These are phyloP conservation scores for Boletus sensibilis DNA, from an alignment of 768 basidiomycete genomes.

Conservation along the genomic window DNA sequence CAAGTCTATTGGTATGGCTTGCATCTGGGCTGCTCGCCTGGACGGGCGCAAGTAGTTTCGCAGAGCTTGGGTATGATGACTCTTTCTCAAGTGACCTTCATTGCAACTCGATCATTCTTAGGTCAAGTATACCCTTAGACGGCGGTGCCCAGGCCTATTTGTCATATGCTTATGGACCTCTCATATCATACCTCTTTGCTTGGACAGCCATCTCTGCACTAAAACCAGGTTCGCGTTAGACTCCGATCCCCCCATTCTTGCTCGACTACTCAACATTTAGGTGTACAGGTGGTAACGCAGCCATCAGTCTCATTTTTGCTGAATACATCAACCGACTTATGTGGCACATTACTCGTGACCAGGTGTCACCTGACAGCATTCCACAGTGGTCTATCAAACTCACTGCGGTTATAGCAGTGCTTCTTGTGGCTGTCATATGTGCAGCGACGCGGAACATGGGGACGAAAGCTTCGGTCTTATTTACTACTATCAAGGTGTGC, in stretches of 20 bases:
- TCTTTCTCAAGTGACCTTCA: not conserved
- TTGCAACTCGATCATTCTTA: not conserved
- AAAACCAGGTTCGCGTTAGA: constrained; percentile 61
- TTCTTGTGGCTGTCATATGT: constrained; percentile 74
- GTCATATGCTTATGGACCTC: constrained; percentile 83
- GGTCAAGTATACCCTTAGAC: constrained; percentile 38
- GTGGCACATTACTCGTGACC: constrained; percentile 68
- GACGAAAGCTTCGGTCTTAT: constrained; percentile 78
- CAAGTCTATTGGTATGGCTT: constrained; percentile 85
- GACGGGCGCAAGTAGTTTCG: constrained; percentile 95
- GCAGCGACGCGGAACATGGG: constrained; percentile 76
- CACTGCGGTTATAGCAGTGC: constrained; percentile 71
- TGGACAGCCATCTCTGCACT: constrained; percentile 93
- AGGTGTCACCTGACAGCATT: constrained; percentile 73
- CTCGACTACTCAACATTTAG: constrained; percentile 2
- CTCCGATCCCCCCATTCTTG: not conserved
- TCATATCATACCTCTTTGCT: constrained; percentile 87
- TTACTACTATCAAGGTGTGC: constrained; percentile 81
- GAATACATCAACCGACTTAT: constrained; percentile 92
- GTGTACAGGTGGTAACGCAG: constrained; percentile 65
- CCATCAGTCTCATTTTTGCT: constrained; percentile 84
- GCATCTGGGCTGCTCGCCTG: constrained; percentile 82
- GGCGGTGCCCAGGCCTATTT: constrained; percentile 77
- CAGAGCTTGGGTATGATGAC: constrained; percentile 75
- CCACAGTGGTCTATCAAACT: constrained; percentile 92